Evolutionary conservation across 2,329 filamentous ascomycete genomes (phyloP).

Genomic region (Pseudocercospora fuligena): DNA sequence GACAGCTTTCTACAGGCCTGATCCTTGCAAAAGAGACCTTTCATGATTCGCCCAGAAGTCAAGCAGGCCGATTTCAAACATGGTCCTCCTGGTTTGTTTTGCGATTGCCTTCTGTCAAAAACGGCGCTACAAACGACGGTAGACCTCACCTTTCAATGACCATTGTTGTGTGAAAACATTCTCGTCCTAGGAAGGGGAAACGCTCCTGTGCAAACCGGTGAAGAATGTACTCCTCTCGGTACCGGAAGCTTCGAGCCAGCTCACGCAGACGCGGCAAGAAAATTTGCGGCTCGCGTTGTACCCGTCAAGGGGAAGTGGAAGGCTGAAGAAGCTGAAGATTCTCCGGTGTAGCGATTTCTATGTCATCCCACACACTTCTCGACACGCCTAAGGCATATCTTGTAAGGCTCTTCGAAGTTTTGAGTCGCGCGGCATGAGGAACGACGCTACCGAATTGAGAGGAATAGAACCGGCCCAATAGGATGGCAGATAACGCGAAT

Average conservation of each 20-base stretch:
- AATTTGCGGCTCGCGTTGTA: constrained; percentile 20
- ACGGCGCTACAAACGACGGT: neutral
- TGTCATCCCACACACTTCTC: neutral
- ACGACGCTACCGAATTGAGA: neutral
- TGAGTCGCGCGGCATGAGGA: neutral
- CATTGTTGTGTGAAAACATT: neutral
- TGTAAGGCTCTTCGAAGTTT: neutral
- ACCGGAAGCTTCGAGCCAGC: constrained; percentile 9
- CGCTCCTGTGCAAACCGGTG: neutral
- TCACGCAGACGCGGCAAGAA: constrained; percentile 12
- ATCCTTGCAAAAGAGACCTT: neutral
- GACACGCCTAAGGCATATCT: neutral
- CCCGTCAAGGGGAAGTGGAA: constrained; percentile 11
- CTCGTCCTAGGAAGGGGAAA: neutral
- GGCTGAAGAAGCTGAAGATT: constrained; percentile 8
- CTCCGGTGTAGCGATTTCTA: neutral
- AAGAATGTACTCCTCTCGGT: constrained; percentile 9
- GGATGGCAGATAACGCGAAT: constrained; percentile 21
- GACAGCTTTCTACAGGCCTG: neutral
- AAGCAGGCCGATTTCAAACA: neutral
- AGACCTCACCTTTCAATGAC: neutral
- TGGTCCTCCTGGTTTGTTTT: neutral
- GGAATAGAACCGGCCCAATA: constrained; percentile 12
- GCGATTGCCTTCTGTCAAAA: neutral
- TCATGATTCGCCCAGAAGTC: constrained; percentile 7